Conservation (phyloP, 257 asterid genomes). For the Ophiorrhiza pumila region DNA sequence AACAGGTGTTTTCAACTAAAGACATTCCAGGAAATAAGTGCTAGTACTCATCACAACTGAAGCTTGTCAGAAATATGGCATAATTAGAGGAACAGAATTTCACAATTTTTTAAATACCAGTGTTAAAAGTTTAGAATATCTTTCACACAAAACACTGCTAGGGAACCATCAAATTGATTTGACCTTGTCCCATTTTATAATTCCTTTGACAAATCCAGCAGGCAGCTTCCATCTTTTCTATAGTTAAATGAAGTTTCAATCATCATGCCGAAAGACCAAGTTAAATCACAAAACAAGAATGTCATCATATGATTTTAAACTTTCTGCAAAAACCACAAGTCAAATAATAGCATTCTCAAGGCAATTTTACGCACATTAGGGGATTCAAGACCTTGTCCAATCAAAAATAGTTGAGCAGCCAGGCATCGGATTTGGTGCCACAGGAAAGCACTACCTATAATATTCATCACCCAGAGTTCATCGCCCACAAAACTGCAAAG, state of each 20-base stretch:
- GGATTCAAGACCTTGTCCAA: slow-evolving; percentile 95
- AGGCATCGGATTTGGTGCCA: slow-evolving; percentile 99
- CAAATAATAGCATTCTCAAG: background rate
- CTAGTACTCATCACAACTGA: background rate
- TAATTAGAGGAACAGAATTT: background rate
- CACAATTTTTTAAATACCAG: background rate
- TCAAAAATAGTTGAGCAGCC: slow-evolving; percentile 82
- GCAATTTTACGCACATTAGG: slow-evolving; percentile 55
- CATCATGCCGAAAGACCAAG: background rate
- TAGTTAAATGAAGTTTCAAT: background rate
- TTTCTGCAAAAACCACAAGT: background rate
- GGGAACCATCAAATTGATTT: no score
- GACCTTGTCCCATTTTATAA: background rate
- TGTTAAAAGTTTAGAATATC: background rate
- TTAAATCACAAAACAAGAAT: background rate
- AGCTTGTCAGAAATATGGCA: background rate
- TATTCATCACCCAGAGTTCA: slow-evolving; percentile 72
- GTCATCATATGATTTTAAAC: background rate
- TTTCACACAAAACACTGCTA: background rate
- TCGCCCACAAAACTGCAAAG: slow-evolving; percentile 59
- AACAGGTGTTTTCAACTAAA: background rate
- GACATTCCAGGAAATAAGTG: background rate
- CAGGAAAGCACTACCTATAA: slow-evolving; percentile 94
- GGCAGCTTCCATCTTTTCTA: background rate
- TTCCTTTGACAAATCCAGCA: background rate